phyloP scores from a whole-genome alignment of 345 rosid species.

The Balakata baccata region DNA sequence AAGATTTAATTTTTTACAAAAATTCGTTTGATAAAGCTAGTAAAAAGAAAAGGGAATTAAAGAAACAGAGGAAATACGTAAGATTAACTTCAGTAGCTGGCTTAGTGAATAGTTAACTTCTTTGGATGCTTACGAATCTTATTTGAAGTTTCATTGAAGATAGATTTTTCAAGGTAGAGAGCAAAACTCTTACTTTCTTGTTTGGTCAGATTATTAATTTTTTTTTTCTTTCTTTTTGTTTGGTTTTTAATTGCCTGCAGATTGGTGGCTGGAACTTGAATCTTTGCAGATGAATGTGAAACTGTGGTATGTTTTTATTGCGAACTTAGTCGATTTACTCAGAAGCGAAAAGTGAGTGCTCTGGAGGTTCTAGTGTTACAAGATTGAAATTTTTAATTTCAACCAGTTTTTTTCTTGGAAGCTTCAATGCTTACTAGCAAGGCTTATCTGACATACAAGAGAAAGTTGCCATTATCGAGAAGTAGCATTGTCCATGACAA shows the following conservation, averaged over 20 bases:
- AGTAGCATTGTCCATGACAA: slow-evolving; percentile 13
- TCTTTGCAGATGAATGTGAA: not conserved
- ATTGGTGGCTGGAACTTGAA: not conserved
- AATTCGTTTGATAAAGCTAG: not conserved
- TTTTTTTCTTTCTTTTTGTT: not conserved
- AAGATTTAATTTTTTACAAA: no score
- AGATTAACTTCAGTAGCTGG: not conserved
- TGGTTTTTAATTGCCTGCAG: not conserved
- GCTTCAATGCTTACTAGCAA: slow-evolving; percentile 33
- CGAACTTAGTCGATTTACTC: not conserved
- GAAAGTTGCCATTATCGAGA: slow-evolving; percentile 30
- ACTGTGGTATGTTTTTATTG: not conserved
- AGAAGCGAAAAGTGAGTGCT: not conserved
- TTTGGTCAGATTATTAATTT: not conserved
- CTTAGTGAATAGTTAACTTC: no score
- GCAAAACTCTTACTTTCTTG: not conserved
- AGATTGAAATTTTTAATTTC: not conserved
- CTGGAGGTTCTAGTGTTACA: not conserved
- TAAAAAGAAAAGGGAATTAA: not conserved
- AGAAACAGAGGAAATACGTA: not conserved
- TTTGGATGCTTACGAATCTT: not conserved
- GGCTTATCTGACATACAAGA: slow-evolving; percentile 39
- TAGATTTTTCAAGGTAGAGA: not conserved
- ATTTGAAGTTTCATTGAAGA: not conserved
- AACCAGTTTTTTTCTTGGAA: slow-evolving; percentile 4